phyloP scores from a whole-genome alignment of 495 filamentous ascomycete genomes.

The Penicillium atrosanguineum region DNA sequence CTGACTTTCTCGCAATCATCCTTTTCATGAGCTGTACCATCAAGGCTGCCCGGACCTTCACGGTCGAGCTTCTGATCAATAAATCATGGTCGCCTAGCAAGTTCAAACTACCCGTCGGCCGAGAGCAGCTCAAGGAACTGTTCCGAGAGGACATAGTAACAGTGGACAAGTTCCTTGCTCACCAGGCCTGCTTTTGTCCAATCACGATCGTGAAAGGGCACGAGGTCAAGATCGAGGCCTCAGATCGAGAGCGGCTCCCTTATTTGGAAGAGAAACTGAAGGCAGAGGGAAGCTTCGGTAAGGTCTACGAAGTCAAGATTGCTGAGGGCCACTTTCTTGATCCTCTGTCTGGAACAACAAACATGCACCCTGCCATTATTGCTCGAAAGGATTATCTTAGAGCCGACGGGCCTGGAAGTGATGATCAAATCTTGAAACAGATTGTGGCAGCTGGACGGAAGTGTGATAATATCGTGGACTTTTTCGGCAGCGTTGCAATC shows the following conservation, averaged over 20 bases:
- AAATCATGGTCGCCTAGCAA: slow-evolving; percentile 10
- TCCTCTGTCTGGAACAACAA: slow-evolving; percentile 4
- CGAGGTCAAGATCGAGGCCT: slow-evolving; percentile 15
- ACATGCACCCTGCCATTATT: slow-evolving; percentile 3
- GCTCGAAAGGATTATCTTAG: slow-evolving; percentile 7
- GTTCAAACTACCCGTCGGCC: slow-evolving; percentile 4
- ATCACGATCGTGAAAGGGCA: slow-evolving; percentile 27
- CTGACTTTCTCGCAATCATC: slow-evolving; percentile 29
- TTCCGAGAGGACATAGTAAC: slow-evolving; percentile 21
- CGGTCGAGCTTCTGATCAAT: slow-evolving; percentile 19
- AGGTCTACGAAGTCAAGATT: slow-evolving; percentile 31
- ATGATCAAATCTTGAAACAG: slow-evolving; percentile 29
- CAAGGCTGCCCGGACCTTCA: slow-evolving; percentile 27
- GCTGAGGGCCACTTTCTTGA: slow-evolving; percentile 33
- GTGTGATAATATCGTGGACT: slow-evolving; percentile 33
- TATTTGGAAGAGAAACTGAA: slow-evolving; percentile 26
- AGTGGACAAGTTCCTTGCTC: slow-evolving; percentile 24
- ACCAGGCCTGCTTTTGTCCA: slow-evolving; percentile 34
- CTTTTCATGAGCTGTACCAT: slow-evolving; percentile 28
- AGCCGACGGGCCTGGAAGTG: slow-evolving; percentile 1
- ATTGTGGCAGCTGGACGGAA: slow-evolving; percentile 21
- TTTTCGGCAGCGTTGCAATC: slow-evolving; percentile 28
- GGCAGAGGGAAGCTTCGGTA: slow-evolving; percentile 24
- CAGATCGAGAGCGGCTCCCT: slow-evolving; percentile 26
- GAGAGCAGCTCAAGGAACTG: slow-evolving; percentile 17